Evolutionary conservation across 2,329 filamentous ascomycete genomes (phyloP).

Genomic region (Calonectria hongkongensis): DNA sequence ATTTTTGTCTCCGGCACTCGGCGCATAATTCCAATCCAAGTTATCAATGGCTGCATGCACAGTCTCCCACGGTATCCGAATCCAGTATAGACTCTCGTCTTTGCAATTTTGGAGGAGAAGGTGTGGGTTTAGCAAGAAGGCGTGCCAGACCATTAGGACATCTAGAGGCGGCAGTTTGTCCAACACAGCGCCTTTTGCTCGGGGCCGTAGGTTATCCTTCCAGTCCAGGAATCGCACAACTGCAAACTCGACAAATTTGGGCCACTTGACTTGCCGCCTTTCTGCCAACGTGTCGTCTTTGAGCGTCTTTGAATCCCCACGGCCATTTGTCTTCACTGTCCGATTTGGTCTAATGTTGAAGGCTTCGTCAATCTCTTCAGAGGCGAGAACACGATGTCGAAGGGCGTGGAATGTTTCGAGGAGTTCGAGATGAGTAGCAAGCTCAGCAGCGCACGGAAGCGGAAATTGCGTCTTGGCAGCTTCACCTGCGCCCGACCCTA

Average conservation of each 20-base stretch:
- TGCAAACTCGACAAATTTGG: neutral
- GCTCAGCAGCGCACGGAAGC: neutral
- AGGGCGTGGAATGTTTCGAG: neutral
- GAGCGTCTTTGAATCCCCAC: neutral
- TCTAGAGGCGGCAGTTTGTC: neutral
- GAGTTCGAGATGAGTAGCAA: neutral
- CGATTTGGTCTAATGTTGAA: neutral
- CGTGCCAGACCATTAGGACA: slow-evolving; percentile 1
- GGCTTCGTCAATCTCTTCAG: neutral
- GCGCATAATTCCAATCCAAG: neutral
- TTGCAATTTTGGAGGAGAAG: neutral
- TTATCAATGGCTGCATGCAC: neutral
- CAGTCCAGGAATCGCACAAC: neutral
- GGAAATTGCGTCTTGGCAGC: neutral
- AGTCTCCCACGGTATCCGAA: neutral
- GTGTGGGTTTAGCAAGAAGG: neutral
- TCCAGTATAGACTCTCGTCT: neutral
- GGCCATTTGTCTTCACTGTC: neutral
- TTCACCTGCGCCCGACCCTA: neutral
- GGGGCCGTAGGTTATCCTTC: neutral
- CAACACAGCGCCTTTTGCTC: neutral
- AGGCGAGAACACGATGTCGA: neutral
- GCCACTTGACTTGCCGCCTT: neutral
- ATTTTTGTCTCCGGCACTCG: neutral
- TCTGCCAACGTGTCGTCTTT: neutral